phyloP scores from a whole-genome alignment of 139 green algal species.

The Coelastrella sp. region DNA sequence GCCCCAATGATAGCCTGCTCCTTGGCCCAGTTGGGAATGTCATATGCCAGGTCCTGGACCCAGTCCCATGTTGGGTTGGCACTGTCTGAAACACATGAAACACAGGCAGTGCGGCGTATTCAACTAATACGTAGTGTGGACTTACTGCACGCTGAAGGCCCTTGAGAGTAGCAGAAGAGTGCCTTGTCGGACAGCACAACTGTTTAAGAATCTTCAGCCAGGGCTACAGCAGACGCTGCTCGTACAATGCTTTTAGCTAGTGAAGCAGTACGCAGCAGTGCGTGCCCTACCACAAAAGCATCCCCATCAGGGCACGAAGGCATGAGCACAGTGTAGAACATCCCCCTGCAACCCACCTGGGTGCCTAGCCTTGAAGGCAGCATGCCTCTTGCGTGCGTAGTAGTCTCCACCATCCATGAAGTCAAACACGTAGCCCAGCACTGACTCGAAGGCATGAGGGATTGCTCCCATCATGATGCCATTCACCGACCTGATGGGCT shows the following conservation, averaged over 20 bases:
- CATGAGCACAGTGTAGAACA: too few relatives aligned
- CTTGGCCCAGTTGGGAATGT: slow-evolving; percentile 29
- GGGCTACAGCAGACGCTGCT: too few relatives aligned
- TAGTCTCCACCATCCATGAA: slow-evolving; percentile 40
- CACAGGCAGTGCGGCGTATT: too few relatives aligned
- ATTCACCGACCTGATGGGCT: background rate
- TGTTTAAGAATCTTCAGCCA: too few relatives aligned
- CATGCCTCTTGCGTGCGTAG: slow-evolving; percentile 38
- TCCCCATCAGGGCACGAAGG: background rate
- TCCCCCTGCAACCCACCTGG: background rate
- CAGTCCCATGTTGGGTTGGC: slow-evolving; percentile 35
- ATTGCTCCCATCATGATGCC: slow-evolving; percentile 46
- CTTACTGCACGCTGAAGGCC: too few relatives aligned
- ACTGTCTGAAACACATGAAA: background rate
- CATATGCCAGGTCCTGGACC: slow-evolving; percentile 15
- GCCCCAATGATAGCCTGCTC: slow-evolving; percentile 3
- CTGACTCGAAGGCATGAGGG: slow-evolving; percentile 36
- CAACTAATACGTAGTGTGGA: too few relatives aligned
- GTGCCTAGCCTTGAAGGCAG: slow-evolving; percentile 22
- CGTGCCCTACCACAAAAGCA: background rate
- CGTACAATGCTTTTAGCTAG: too few relatives aligned
- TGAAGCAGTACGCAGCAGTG: too few relatives aligned
- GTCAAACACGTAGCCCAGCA: slow-evolving; percentile 46
- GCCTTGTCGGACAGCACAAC: too few relatives aligned
- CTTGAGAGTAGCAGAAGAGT: too few relatives aligned